Percentiles rank a stretch among this genome's conserved stretches.
Conservation (phyloP, 805 yeast species). For the Sugiyamaella americana region DNA sequence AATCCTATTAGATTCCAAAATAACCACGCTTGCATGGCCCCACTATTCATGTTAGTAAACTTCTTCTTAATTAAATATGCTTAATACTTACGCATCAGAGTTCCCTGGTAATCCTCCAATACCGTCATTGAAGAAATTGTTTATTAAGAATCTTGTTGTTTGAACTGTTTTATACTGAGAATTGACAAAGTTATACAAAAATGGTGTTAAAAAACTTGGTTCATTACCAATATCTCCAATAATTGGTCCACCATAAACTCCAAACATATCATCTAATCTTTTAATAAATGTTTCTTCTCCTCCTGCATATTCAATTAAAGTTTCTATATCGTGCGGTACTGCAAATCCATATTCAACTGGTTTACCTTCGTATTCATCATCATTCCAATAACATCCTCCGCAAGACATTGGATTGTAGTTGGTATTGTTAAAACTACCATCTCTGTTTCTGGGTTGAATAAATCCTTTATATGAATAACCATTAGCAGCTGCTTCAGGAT, state of each 20-base stretch:
- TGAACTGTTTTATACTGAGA: conserved; percentile 30
- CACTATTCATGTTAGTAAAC: conserved; percentile 11
- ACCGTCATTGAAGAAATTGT: conserved; percentile 28
- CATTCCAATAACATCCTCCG: conserved; percentile 31
- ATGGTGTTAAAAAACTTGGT: conserved; percentile 36
- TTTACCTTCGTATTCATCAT: conserved; percentile 8
- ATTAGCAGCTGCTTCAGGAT: conserved; percentile 24
- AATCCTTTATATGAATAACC: conserved; percentile 29
- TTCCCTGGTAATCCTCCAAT: conserved; percentile 34
- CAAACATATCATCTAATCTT: conserved; percentile 36
- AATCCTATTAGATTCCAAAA: conserved; percentile 34
- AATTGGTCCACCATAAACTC: conserved; percentile 17
- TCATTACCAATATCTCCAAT: conserved; percentile 36
- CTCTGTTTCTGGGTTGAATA: conserved; percentile 31
- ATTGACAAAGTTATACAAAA: conserved; percentile 32
- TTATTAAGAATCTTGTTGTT: conserved; percentile 29
- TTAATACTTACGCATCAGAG: conserved; percentile 28
- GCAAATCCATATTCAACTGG: conserved; percentile 30
- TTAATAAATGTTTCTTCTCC: conserved; percentile 25
- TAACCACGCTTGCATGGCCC: conserved; percentile 37
- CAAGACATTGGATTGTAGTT: conserved; percentile 32
- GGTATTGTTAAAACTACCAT: conserved; percentile 28
- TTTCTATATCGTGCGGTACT: conserved; percentile 33
- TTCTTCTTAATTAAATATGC: neutral
- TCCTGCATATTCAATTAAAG: conserved; percentile 29